Evolutionary conservation across 331 rosid genomes (phyloP).

Genomic region (Stylosanthes scabra): DNA sequence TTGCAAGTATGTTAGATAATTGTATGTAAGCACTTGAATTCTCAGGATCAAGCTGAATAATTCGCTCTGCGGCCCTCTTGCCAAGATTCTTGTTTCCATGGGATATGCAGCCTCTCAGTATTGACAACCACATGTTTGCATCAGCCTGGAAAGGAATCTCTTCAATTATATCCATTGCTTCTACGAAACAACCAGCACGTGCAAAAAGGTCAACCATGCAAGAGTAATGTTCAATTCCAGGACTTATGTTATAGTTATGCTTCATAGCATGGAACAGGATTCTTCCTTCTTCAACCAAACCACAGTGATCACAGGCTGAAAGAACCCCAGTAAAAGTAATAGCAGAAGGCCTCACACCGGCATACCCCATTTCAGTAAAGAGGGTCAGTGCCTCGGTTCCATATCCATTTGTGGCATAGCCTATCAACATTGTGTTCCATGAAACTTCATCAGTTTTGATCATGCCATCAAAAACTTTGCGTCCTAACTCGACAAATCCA

Average conservation of each 20-base stretch:
- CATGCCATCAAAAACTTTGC: conserved; percentile 62
- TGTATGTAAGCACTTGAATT: conserved; percentile 77
- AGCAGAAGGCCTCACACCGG: conserved; percentile 60
- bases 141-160: conserved; percentile 75
- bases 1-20: conserved; percentile 71
- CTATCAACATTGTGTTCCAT: conserved; percentile 90
- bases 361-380: conserved; percentile 62
- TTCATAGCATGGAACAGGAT: conserved; percentile 65
- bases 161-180: conserved; percentile 67
- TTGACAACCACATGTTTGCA: conserved; percentile 70
- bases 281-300: conserved; percentile 76
- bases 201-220: conserved; percentile 79
- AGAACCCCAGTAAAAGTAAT: conserved; percentile 73
- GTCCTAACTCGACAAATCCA: conserved; percentile 66
- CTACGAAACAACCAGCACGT: conserved; percentile 69
- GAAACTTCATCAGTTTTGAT: conserved; percentile 64
- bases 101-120: conserved; percentile 76
- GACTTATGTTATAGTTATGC: conserved; percentile 55
- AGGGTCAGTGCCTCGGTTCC: conserved; percentile 74
- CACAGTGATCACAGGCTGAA: conserved; percentile 83
- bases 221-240: conserved; percentile 70
- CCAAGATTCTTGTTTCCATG: conserved; percentile 64
- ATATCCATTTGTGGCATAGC: conserved; percentile 85
- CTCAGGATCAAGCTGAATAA: conserved; percentile 67
- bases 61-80: conserved; percentile 62